A percentile compares a stretch with the other conserved stretches of the same genome.
These are phyloP conservation scores for Quercus suber DNA, from an alignment of 306 rosid genomes.

Conservation along the genomic window DNA sequence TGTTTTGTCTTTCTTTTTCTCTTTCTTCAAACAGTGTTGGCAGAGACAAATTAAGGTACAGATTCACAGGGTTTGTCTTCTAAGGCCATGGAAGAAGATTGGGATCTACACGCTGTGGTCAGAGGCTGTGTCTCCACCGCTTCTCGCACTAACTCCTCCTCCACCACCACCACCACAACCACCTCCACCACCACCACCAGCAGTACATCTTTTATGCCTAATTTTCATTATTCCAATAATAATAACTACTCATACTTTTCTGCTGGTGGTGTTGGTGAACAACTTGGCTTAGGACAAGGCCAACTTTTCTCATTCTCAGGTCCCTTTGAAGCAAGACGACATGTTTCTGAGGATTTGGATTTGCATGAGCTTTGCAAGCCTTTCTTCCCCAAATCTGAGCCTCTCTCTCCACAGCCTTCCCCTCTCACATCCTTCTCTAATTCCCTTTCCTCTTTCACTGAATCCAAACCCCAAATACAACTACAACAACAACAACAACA, in stretches of 20 bases:
- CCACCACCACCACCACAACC: neutral
- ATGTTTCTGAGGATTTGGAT: slow-evolving; percentile 55
- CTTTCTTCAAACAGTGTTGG: slow-evolving; percentile 6
- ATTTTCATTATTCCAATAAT: slow-evolving; percentile 3
- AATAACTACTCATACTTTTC: slow-evolving; percentile 16
- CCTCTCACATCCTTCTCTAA: slow-evolving; percentile 26
- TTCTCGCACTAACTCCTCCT: slow-evolving; percentile 18
- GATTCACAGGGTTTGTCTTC: slow-evolving; percentile 41
- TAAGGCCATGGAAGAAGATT: slow-evolving; percentile 61
- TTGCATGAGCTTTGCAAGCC: slow-evolving; percentile 92
- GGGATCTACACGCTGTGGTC: slow-evolving; percentile 95
- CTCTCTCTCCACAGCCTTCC: slow-evolving; percentile 25
- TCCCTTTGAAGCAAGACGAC: slow-evolving; percentile 37
- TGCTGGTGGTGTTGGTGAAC: slow-evolving; percentile 25
- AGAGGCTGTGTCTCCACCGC: slow-evolving; percentile 58
- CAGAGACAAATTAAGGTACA: slow-evolving; percentile 29
- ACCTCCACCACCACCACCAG: neutral
- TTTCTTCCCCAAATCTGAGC: slow-evolving; percentile 58
- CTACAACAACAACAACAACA: slow-evolving; percentile 38
- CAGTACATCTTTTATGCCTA: slow-evolving; percentile 12
- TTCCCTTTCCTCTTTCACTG: slow-evolving; percentile 16
- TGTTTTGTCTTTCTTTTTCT: slow-evolving; percentile 38
- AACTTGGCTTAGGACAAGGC: neutral
- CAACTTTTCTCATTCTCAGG: slow-evolving; percentile 43
- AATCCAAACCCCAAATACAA: slow-evolving; percentile 32